Base-by-base conservation (phyloP, 176 grass and related monocot species). In the Oryza officinalis region DNA sequence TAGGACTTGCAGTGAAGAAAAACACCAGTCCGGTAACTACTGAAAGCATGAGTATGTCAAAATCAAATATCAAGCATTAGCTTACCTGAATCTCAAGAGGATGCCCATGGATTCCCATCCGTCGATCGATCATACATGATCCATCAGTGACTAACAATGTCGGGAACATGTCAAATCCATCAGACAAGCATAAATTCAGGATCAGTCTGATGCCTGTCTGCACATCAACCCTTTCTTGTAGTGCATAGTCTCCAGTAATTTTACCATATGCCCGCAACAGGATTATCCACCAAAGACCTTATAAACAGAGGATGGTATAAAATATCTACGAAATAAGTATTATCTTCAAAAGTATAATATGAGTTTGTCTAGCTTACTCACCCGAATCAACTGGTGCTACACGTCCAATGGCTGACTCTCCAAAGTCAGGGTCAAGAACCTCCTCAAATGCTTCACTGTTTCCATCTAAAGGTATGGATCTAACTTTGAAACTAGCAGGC, bases 241-340 rank as follows among this genome's bases (percentile, higher is more conserved):
- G 85, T 76, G 96, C 75, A 46, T 82, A 96, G 79, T 99, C 91
- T 86, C 91, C 93, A 63, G 96, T 99, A 73, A 99, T 94, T 89
- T 96, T 99, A 31, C 96, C 89, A 92, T 99, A 99, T 61, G 91
- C 91, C 72, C 91, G 87, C 78, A 94, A 75, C 43, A 99, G 71
- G 69, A 96, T 99, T 90, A 96, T 99, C 96, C 93, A 99, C 96
- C 96, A 99, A 63, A 96, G 83, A 54, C 96, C 96, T 99, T 74
- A 83, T 17, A 86, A 85, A 69, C 1, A 89, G 54, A 82, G 30
- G 2, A 73, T 81, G 2, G 25, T 69, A 69, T 85, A 33, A 59
- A 54, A 27, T 72, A 78, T 23, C 64, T 8, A 23, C 60, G 37
- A 75, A 86, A 66, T 8, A 46, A 46, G 70, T 43, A 4, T 46